A percentile compares a stretch with the other conserved stretches of the same genome.
phyloP scores from a whole-genome alignment of 2,329 filamentous ascomycete species.

The Cladosporium velox region DNA sequence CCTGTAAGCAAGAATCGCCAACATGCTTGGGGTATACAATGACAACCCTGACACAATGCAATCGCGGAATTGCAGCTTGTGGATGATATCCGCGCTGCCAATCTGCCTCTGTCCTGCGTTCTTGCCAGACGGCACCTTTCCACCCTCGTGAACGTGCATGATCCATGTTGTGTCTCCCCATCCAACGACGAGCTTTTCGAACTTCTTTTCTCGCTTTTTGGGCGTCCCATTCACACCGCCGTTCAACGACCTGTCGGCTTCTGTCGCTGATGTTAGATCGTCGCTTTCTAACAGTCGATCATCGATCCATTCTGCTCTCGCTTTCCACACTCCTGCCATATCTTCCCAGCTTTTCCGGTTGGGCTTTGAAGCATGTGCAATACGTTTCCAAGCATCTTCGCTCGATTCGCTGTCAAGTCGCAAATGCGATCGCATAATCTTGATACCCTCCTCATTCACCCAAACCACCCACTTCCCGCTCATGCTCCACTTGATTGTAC shows the following conservation, averaged over 20 bases:
- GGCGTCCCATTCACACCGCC: slow-evolving; percentile 31
- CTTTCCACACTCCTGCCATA: slow-evolving; percentile 95
- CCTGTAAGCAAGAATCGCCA: slow-evolving; percentile 90
- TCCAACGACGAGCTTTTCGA: slow-evolving; percentile 83
- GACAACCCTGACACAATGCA: slow-evolving; percentile 97
- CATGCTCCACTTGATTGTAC: slow-evolving; percentile 89
- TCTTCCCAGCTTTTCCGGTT: slow-evolving; percentile 88
- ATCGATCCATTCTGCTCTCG: slow-evolving; percentile 89
- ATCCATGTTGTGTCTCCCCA: slow-evolving; percentile 98
- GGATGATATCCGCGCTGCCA: slow-evolving; percentile 85
- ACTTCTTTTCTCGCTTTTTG: slow-evolving; percentile 28
- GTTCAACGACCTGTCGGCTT: slow-evolving; percentile 31
- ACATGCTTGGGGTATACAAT: slow-evolving; percentile 86
- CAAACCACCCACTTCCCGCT: slow-evolving; percentile 91
- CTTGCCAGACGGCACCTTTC: slow-evolving; percentile 62
- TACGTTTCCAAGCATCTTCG: slow-evolving; percentile 89
- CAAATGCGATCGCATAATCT: slow-evolving; percentile 91
- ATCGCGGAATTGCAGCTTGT: slow-evolving; percentile 86
- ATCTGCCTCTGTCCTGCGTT: slow-evolving; percentile 69
- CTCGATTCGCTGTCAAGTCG: slow-evolving; percentile 73
- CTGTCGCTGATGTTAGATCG: slow-evolving; percentile 53
- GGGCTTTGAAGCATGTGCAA: slow-evolving; percentile 88
- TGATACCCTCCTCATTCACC: slow-evolving; percentile 96
- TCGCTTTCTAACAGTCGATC: slow-evolving; percentile 75
- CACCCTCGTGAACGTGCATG: slow-evolving; percentile 81